Evolutionary conservation across 768 basidiomycete species (phyloP), one percentile per base, ranked within the genome.

Genomic region (Porpolomopsis calyptriformis): DNA sequence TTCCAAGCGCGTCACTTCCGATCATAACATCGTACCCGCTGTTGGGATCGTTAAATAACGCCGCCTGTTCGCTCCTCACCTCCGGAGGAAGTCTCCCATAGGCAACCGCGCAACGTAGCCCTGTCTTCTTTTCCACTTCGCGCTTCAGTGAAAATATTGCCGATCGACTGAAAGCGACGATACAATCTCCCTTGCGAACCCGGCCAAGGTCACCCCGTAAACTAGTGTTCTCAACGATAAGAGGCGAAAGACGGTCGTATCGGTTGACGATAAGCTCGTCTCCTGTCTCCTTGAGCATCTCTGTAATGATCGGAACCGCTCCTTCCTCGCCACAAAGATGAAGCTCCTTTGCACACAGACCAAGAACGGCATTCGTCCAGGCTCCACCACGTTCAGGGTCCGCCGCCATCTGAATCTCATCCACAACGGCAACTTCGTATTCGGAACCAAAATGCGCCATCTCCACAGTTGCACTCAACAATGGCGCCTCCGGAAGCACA

Each of bases 281-380:
- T 4, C 89, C 91, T 0, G 86, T 82, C 34, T 80, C 72, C 35
- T 70, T 68, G n/a, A 88, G 66, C 46, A 98, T 62, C 5, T 67
- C 64, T 58, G 74, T 55, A 9, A 98, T 69, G n/a, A 98, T 62
- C 0, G 84, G 84, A 8, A 98, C 78, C 0, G 85, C 92, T 2
- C 85, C 83, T 54, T 90, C 91, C 60, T 99, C 96, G 3, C 96
- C 96, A 57, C 96, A 98, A 1, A 99, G 72, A 64, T 99, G 96
- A 1, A 99, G 56, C 57, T 97, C 93, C 22, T 72, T 68, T 2
- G 92, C 91, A 45, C 71, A 63, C 1, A 82, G 40, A 2, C 88
- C 86, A 16, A 96, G 62, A 1, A 99, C 73, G 0, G 91, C 92
- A 10, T 60, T 57, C 7, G 86, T 85, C 94, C 96, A 99, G 0